Evolutionary conservation across 2,329 filamentous ascomycete genomes (phyloP), one percentile per base, ranked within the genome.

Genomic region (Aspergillus flavus): DNA sequence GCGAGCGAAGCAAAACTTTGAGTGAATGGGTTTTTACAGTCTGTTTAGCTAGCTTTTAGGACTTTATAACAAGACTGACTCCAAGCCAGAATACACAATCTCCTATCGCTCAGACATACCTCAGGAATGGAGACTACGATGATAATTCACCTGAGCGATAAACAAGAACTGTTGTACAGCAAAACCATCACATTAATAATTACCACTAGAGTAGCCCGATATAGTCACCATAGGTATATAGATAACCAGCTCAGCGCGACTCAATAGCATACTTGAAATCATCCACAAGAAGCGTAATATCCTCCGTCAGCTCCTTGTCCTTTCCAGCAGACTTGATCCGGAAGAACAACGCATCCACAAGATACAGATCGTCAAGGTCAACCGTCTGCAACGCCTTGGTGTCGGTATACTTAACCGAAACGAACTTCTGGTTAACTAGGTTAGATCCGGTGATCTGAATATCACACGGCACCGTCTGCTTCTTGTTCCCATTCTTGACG

Each of bases 241-340:
- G 16, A 19, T 9, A n/a, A n/a, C 19, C 2, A 3, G 7, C 19
- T 41, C 6, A 41, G 16, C 0, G 0, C 3, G 19, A 19, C 1
- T 41, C 19, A 41, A 41, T 41, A 41, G 39, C 6, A 10, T 41
- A 41, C 19, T n/a, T 3, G 7, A 41, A 41, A 3, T 41, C 39
- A 41, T 41, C 39, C 39, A 41, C 12, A n/a, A 41, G 39, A 41
- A 41, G 39, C 2, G 39, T 41, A 6, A 41, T n/a, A 3, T 41
- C 4, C 19, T 41, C 16, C 16, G 39, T 41, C 6, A 41, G 1
- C 2, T 41, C 39, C 39, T 41, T n/a, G 3, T 41, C 16, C 39
- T 41, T 41, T 3, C 39, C 39, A 41, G 39, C 39, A n/a, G 39
- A 41, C 19, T 41, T 41, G 1, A 41, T 41, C 3, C 39, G 39